A percentile compares a stretch with the other conserved stretches of the same genome.
phyloP scores from a whole-genome alignment of 805 yeast species.

The Wickerhamomyces rabaulensis region DNA sequence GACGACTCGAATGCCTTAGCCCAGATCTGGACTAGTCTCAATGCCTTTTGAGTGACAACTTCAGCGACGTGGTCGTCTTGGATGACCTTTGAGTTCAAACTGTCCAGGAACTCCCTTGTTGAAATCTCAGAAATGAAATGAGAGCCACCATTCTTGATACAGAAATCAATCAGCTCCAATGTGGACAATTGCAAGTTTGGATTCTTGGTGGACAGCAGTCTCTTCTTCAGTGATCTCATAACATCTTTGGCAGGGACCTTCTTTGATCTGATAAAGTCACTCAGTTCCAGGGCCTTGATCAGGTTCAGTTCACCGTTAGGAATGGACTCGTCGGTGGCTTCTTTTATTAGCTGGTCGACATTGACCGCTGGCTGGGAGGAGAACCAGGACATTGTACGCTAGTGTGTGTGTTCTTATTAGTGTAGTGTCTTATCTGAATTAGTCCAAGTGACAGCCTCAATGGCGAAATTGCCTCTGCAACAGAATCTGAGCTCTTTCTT shows the following conservation, averaged over 20 bases:
- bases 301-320: slow-evolving; percentile 88
- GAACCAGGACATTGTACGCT: slow-evolving; percentile 24
- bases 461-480: background rate
- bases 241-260: slow-evolving; percentile 75
- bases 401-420: background rate
- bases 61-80: slow-evolving; percentile 35
- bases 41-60: slow-evolving; percentile 54
- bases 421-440: background rate
- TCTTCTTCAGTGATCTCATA: slow-evolving; percentile 75
- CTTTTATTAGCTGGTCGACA: slow-evolving; percentile 55
- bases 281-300: slow-evolving; percentile 70
- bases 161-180: slow-evolving; percentile 73
- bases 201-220: slow-evolving; percentile 59
- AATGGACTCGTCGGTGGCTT: slow-evolving; percentile 83
- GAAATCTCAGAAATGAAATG: slow-evolving; percentile 78
- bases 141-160: slow-evolving; percentile 89
- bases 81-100: slow-evolving; percentile 44
- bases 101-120: slow-evolving; percentile 81
- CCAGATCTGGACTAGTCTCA: slow-evolving; percentile 73
- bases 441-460: background rate
- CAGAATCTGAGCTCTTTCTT: background rate
- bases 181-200: slow-evolving; percentile 78
- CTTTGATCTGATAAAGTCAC: slow-evolving; percentile 82
- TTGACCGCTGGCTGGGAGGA: slow-evolving; percentile 7
- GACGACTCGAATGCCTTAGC: slow-evolving; percentile 66